Evolutionary conservation across 345 rosid genomes (phyloP).

Genomic region (Hibiscus trionum): DNA sequence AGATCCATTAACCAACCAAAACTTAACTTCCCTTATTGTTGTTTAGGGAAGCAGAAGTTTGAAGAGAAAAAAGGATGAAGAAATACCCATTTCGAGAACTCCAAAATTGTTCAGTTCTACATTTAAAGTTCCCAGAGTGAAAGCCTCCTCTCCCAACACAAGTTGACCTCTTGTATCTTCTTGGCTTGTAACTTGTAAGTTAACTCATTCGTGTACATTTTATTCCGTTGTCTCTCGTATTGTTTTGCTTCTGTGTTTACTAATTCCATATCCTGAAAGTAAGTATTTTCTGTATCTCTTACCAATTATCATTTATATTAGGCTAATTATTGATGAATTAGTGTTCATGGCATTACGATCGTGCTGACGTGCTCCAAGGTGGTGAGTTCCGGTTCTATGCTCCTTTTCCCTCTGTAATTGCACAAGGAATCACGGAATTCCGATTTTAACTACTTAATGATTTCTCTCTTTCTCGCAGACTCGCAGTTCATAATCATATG

Average conservation of each 20-base stretch:
- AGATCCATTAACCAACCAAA: background rate
- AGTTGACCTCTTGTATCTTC: background rate
- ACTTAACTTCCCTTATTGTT: background rate
- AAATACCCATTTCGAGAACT: conserved; percentile 22
- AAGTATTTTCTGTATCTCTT: background rate
- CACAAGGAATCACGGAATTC: conserved; percentile 30
- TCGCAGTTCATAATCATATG: conserved; percentile 17
- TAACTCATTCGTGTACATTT: too few species aligned
- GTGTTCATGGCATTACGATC: conserved; percentile 16
- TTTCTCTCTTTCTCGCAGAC: conserved; percentile 41
- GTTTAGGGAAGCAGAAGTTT: conserved; percentile 41
- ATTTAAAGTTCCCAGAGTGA: conserved; percentile 79
- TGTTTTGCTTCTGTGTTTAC: background rate
- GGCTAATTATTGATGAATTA: too few species aligned
- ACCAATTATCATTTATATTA: too few species aligned
- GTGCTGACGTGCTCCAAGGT: conserved; percentile 55
- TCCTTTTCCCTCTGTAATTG: conserved; percentile 19
- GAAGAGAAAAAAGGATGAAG: conserved; percentile 53
- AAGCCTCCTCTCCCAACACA: conserved; percentile 21
- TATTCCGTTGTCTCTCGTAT: background rate
- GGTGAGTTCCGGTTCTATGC: conserved; percentile 31
- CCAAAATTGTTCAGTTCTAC: conserved; percentile 61
- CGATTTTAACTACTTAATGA: conserved; percentile 29
- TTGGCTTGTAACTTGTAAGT: background rate
- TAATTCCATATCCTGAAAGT: background rate